A percentile compares a stretch with the other conserved stretches of the same genome.
Conservation (phyloP, 768 basidiomycete genomes). For the Dioszegia crocea region DNA sequence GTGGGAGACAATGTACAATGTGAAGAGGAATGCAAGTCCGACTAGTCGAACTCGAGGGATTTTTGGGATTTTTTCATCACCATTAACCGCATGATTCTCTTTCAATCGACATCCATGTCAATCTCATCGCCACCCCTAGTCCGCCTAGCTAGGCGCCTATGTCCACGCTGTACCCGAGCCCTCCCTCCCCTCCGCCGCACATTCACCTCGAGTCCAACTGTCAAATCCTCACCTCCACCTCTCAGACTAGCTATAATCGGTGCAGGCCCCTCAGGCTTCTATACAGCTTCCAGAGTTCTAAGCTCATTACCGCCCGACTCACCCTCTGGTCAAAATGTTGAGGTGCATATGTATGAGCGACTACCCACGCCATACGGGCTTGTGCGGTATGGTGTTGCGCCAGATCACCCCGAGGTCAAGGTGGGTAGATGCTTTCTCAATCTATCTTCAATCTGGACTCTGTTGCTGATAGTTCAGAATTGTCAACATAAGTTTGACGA, state of each 20-base stretch:
- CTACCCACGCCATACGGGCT: slow-evolving; percentile 92
- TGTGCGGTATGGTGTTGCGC: slow-evolving; percentile 92
- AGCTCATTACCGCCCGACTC: slow-evolving; percentile 56
- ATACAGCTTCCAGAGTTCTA: slow-evolving; percentile 81
- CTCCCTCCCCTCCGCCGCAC: background rate
- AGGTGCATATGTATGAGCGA: slow-evolving; percentile 83
- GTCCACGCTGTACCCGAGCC: background rate
- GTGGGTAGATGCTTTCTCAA: slow-evolving; percentile 50
- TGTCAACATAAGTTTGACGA: slow-evolving; percentile 92
- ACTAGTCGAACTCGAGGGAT: too few species aligned
- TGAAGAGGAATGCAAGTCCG: too few species aligned
- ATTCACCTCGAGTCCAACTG: background rate
- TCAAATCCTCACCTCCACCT: slow-evolving; percentile 13
- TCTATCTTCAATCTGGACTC: too few species aligned
- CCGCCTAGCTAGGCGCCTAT: background rate
- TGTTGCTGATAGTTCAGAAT: slow-evolving; percentile 62
- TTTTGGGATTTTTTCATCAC: too few species aligned
- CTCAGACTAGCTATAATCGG: slow-evolving; percentile 85
- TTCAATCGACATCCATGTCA: too few species aligned
- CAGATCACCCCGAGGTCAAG: slow-evolving; percentile 98
- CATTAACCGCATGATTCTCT: too few species aligned
- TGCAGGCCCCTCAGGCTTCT: slow-evolving; percentile 95
- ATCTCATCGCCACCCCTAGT: too few species aligned
- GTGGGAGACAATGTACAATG: too few species aligned
- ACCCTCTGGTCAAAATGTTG: slow-evolving; percentile 51